Base-by-base conservation (phyloP, 2,329 filamentous ascomycete genomes). In the Thermothelomyces thermophilus region DNA sequence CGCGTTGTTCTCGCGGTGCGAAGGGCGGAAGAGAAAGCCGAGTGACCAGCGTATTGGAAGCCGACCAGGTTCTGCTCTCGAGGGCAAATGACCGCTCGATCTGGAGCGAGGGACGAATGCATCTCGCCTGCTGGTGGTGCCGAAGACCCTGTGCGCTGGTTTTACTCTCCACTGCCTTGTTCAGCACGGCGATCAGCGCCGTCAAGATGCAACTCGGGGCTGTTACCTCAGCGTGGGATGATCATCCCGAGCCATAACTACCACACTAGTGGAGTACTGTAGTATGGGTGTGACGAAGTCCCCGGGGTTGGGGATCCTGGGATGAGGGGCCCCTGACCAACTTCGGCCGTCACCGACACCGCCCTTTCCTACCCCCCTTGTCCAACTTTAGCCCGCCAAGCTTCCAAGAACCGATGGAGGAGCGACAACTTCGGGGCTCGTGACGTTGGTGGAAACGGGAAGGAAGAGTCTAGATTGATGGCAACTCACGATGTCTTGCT, bases 211-310 rank as follows among this genome's bases (percentile, higher is more conserved):
- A 17, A 34, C 17, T 42, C 48, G 46, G 46, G 37, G 46, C 41
- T 55, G 53, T 28, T 33, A 46, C 50, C 50, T 48, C 31, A 26
- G 40, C 14, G 33, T 40, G 33, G 48, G 45, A 41, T 48, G 47
- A 55, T 51, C 41, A 45, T 19, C 42, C 46, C n/a, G n/a, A n/a
- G n/a, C n/a, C n/a, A n/a, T n/a, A n/a, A n/a, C n/a, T n/a, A n/a
- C n/a, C n/a, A n/a, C n/a, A n/a, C n/a, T n/a, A n/a, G n/a, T n/a
- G n/a, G n/a, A n/a, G 46, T 34, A 36, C 39, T 31, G 43, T 9
- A 30, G 26, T 24, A 36, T 37, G 16, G 10, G 9, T 22, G 14
- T 36, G 42, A 35, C 19, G 43, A 37, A 17, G n/a, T n/a, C 19
- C 33, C 41, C 16, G 22, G 34, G 30, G 5, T 20, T 7, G 28